phyloP scores from a whole-genome alignment of 2,329 filamentous ascomycete species.

The Pseudogymnoascus sp. region DNA sequence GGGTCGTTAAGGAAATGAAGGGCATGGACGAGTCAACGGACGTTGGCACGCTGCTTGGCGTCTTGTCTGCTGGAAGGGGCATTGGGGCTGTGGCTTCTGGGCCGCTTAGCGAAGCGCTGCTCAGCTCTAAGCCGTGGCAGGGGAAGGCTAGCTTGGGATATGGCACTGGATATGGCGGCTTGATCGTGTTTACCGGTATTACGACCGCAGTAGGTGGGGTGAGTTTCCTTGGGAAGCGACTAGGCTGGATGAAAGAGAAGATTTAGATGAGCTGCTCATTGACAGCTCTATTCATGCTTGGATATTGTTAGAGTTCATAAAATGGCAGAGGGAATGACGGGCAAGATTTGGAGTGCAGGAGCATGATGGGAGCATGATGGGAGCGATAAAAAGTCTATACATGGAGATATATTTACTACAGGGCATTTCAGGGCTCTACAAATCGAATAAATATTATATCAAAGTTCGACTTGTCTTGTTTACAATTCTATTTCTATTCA shows the following conservation, averaged over 20 bases:
- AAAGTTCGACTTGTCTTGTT: background rate
- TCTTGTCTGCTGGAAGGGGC: conserved; percentile 52
- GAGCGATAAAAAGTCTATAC: background rate
- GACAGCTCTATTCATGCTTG: background rate
- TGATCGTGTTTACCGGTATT: conserved; percentile 51
- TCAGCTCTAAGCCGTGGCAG: conserved; percentile 40
- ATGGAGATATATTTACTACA: background rate
- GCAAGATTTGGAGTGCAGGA: background rate
- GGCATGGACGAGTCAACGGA: conserved; percentile 17
- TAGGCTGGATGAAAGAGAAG: conserved; percentile 19
- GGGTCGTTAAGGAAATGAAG: conserved; percentile 24
- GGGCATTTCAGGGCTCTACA: background rate
- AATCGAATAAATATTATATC: background rate
- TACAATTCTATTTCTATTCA: background rate
- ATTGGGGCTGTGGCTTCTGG: conserved; percentile 53
- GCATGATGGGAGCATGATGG: background rate
- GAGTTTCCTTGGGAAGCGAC: conserved; percentile 36
- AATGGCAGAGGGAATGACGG: background rate
- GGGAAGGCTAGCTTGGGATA: conserved; percentile 37
- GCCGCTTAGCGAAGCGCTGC: conserved; percentile 46
- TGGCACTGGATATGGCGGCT: conserved; percentile 42
- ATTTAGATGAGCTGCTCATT: conserved; percentile 19
- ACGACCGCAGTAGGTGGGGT: conserved; percentile 42
- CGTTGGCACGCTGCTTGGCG: conserved; percentile 29
- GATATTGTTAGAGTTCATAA: background rate